Base-by-base conservation (phyloP, 768 basidiomycete species). In the Mycena venus region DNA sequence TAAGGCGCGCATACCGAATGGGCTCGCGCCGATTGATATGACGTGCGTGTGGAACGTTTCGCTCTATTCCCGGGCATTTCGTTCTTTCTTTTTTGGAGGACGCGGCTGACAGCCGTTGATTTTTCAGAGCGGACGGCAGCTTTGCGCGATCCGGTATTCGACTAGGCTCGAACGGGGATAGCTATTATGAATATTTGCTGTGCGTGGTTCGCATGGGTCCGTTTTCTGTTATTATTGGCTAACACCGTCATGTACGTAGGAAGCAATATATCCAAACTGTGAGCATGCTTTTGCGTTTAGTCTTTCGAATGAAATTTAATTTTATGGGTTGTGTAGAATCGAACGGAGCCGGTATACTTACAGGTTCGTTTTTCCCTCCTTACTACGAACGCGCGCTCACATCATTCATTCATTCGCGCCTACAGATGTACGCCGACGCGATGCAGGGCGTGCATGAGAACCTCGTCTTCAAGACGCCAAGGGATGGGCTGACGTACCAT, bases 141-240 rank as follows among this genome's bases (percentile, higher is more conserved):
- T 90, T 85, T 69, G 79, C 91, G 25, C 84, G 89, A 27, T 91
- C 94, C 19, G 89, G 93, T n/a, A 95, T 99, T 71, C 92, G 97
- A 10, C 89, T 99, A 32, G 97, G 97, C 25, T 96, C 96, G 36
- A 89, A 96, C 49, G 97, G 93, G 38, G 97, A 99, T 82, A 96
- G 95, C 6, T 99, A 93, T 84, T 99, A 98, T 80, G 97, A 98
- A 81, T 96, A 97, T 79, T 84, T 96, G 14, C 79, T 96, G 94
- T 94, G 73, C 85, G 87, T 82, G n/a, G 1, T 7, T 14, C n/a
- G n/a, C n/a, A n/a, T n/a, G n/a, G n/a, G 34, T n/a, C 25, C 19
- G 32, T 29, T 23, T 51, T 66, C 40, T n/a, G 25, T 34, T 4
- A 4, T 10, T 8, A 55, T 49, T n/a, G 15, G 42, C 23, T 62